These are phyloP conservation scores for Tubosaeta brunneosetosa DNA, from an alignment of 768 basidiomycete genomes.

Conservation along the genomic window DNA sequence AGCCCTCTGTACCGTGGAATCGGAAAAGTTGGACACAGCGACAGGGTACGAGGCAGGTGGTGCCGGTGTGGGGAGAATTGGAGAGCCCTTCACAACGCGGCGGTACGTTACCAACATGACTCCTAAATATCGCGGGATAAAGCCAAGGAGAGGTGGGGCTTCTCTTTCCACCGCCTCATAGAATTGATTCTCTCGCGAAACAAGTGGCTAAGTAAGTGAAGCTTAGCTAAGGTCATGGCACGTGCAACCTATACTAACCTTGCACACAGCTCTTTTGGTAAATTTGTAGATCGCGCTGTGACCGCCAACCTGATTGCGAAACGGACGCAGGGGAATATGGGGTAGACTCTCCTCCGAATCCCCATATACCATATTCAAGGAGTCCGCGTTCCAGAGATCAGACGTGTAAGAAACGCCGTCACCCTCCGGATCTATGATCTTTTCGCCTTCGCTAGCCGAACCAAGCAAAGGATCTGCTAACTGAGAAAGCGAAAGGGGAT, in stretches of 20 bases:
- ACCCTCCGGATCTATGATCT: conserved; percentile 17
- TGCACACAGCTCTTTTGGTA: conserved; percentile 95
- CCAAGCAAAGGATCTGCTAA: conserved; percentile 14
- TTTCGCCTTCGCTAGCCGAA: conserved; percentile 15
- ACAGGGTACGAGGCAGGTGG: conserved; percentile 12
- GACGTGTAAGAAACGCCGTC: conserved; percentile 6
- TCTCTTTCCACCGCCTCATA: conserved; percentile 96
- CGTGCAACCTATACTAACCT: conserved; percentile 52
- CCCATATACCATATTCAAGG: conserved; percentile 40
- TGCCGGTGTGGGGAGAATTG: conserved; percentile 20
- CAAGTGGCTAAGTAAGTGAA: conserved; percentile 73
- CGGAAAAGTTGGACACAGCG: conserved; percentile 19
- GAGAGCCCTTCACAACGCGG: conserved; percentile 51
- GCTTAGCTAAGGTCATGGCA: conserved; percentile 6
- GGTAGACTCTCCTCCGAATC: conserved; percentile 60
- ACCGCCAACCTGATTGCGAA: conserved; percentile 96
- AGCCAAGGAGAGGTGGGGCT: conserved; percentile 86
- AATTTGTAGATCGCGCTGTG: conserved; percentile 98
- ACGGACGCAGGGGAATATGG: conserved; percentile 90
- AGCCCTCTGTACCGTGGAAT: conserved; percentile 26
- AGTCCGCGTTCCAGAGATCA: conserved; percentile 28
- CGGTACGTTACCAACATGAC: conserved; percentile 98
- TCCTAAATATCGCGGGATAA: conserved; percentile 96
- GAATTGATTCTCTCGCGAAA: conserved; percentile 94
- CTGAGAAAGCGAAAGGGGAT: conserved; percentile 29